Base-by-base conservation (phyloP, 345 rosid species). In the Brassica rapa region DNA sequence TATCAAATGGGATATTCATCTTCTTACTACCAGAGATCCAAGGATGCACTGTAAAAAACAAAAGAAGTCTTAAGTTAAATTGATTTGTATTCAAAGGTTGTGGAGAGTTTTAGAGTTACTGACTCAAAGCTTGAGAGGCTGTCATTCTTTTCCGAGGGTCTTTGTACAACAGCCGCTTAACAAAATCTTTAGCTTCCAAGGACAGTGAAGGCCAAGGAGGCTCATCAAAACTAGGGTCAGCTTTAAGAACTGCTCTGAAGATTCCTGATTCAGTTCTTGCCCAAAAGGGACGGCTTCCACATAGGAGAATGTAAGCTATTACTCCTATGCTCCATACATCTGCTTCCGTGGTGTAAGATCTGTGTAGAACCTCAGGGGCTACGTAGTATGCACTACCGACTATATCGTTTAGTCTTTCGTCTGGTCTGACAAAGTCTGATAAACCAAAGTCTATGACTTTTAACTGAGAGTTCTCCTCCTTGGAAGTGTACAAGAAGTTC, bases 271-370 rank as follows among this genome's bases (percentile, higher is more conserved):
- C 98, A 4, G 94, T 95, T 77, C 92, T 85, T 27, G 99, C 97
- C 99, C 98, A 95, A 83, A 95, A 95, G 59, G 99, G 99, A 77
- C 99, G 93, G 82, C 97, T 89, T 41, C 99, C 98, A 53, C 99
- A 88, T 71, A 95, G 76, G 11, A 95, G 97, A 84, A 95, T 95
- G 81, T 93, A 95, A 14, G 97, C 89, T 67, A 95, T 91, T 25
- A 95, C 98, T 12, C 99, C 99, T 63, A 91, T 66, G 82, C 99
- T 95, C 99, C 99, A 95, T 32, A 90, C 96, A 87, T 95, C 99
- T 4, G 99, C 99, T 83, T 95, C 99, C 3, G 96, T 86, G 81
- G 85, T 81, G 76, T 95, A 95, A 75, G 94, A 90, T 85, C 98
- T 88, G 76, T 91, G 97, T 53, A 95, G 87, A 80, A 95, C 99